phyloP scores from a whole-genome alignment of 176 grass and related monocot species.

The Neostapfia colusana region DNA sequence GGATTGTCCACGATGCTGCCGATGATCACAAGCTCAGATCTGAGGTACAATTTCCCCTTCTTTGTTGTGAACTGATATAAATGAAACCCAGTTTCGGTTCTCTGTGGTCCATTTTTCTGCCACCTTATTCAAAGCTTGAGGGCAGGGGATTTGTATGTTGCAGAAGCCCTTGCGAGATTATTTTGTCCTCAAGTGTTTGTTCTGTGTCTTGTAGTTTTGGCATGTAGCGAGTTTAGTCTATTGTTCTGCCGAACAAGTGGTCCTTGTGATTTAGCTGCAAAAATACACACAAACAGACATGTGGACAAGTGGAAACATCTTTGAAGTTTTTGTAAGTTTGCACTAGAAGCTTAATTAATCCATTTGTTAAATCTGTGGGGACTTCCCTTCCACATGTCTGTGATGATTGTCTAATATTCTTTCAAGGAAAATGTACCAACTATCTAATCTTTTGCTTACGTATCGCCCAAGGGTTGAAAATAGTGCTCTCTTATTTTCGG shows the following conservation, averaged over 20 bases:
- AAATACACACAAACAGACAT: constrained; percentile 37
- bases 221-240: constrained; percentile 43
- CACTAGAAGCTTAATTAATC: constrained; percentile 15
- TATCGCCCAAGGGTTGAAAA: not conserved
- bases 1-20: constrained; percentile 53
- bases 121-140: constrained; percentile 38
- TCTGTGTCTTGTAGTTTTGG: constrained; percentile 40
- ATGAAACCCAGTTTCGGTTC: constrained; percentile 36
- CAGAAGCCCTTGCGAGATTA: constrained; percentile 44
- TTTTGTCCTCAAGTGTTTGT: constrained; percentile 46
- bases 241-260: constrained; percentile 38
- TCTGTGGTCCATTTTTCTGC: constrained; percentile 51
- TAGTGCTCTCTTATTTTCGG: constrained; percentile 25
- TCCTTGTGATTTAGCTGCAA: constrained; percentile 42
- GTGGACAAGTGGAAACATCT: constrained; percentile 7
- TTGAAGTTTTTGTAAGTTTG: constrained; percentile 18
- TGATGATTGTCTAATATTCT: not conserved
- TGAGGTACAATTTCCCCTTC: constrained; percentile 51
- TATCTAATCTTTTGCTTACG: not conserved
- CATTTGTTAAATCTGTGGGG: not conserved
- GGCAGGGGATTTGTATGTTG: constrained; percentile 29
- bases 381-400: not conserved
- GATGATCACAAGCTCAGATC: constrained; percentile 48
- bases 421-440: not conserved
- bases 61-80: constrained; percentile 41